Evolutionary conservation across 129 eudicot species (phyloP).

Genomic region (Apium graveolens): DNA sequence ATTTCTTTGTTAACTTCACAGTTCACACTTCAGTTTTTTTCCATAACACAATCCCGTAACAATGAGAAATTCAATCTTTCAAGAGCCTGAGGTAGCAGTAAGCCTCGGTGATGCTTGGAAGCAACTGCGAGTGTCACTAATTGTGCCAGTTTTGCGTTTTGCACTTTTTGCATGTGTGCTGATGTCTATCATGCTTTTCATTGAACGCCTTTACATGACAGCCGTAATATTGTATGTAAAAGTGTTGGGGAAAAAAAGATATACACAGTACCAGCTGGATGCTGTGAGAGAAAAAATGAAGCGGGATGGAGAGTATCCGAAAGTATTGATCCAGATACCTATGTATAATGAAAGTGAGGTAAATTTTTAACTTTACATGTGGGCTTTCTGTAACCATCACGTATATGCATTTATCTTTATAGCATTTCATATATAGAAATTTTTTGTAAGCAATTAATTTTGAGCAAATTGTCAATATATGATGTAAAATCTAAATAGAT

Average conservation of each 20-base stretch:
- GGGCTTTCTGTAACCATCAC: not conserved
- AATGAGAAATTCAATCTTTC: constrained; percentile 44
- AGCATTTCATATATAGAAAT: not conserved
- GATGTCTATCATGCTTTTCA: constrained; percentile 71
- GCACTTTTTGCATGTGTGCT: constrained; percentile 48
- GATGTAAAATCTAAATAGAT: not conserved
- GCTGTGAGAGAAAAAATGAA: constrained; percentile 59
- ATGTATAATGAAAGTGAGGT: constrained; percentile 83
- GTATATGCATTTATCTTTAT: not conserved
- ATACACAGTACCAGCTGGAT: constrained; percentile 58
- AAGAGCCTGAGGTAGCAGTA: constrained; percentile 24
- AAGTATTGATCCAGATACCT: constrained; percentile 67
- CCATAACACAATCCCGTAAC: constrained; percentile 6
- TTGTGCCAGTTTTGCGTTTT: constrained; percentile 38
- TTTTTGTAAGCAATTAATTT: not conserved
- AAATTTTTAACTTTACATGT: constrained; percentile 1
- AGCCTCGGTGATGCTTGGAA: constrained; percentile 48
- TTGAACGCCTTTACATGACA: constrained; percentile 63
- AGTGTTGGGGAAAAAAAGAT: constrained; percentile 44
- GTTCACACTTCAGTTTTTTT: not conserved
- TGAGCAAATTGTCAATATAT: not conserved
- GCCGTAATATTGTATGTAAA: constrained; percentile 50
- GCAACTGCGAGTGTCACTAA: constrained; percentile 38
- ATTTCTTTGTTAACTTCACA: not conserved
- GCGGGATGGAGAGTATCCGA: constrained; percentile 47